Base-by-base conservation (phyloP, 495 filamentous ascomycete genomes). In the Hapsidospora chrysogenum region DNA sequence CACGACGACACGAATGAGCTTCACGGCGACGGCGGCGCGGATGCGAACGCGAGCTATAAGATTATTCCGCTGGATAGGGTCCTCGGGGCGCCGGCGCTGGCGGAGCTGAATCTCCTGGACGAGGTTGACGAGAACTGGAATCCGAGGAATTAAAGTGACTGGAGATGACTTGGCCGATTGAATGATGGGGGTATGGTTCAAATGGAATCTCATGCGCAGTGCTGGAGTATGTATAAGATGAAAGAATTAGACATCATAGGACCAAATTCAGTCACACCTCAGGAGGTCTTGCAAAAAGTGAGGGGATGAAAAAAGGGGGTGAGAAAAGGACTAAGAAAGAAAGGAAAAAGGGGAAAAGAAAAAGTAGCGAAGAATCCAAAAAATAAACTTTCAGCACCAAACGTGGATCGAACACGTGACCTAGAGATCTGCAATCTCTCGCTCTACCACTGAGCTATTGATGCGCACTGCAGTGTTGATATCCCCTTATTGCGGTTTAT, bases 1-100 rank as follows among this genome's bases (percentile, higher is more conserved):
- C 47, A 58, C 36, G 52, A 60, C 37, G 55, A 60, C 33, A 46
- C 43, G 4, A 60, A 57, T 31, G 44, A 55, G 26, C 36, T 50
- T 17, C 37, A 48, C 11, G 11, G 11, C 0, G 47, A 46, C 29
- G 45, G 55, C 17, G 44, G 43, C 4, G 44, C 37, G 2, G 51
- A 42, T 14, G 40, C 41, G n/a, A 35, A 51, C 23, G 49, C 53
- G 2, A 49, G 49, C 14, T 52, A 51, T 37, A 57, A 58, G 34
- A 23, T 53, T 6, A 39, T 57, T 1, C 47, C 36, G 22, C 40
- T 55, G 18, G 49, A 34, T 16, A 41, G 48, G 29, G 35, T 58
- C 9, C 42, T 54, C 15, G 37, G 36, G 9, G 47, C 37, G 4
- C 23, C 6, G 6, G 23, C 23, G 23, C 23, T 26, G 6, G 6